Evolutionary conservation across 2,329 filamentous ascomycete genomes (phyloP).

Genomic region (Hypoxylon sp.): DNA sequence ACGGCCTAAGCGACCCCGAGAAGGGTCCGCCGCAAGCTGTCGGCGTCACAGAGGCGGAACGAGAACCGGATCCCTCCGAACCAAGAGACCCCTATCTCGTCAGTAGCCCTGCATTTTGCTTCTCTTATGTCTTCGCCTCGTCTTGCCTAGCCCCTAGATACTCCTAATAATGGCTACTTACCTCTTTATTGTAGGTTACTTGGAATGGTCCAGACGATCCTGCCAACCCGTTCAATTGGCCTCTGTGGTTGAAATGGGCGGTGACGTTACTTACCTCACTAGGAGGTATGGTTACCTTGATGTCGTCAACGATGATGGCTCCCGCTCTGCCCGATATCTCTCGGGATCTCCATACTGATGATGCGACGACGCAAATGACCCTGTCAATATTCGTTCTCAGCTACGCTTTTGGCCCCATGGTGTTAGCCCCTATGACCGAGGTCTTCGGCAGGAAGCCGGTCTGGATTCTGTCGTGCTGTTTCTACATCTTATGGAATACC

Average conservation of each 20-base stretch:
- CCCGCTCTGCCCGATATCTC: constrained; percentile 65
- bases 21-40: background rate
- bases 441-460: constrained; percentile 62
- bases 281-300: constrained; percentile 66
- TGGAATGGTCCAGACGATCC: constrained; percentile 38
- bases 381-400: constrained; percentile 61
- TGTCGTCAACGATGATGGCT: constrained; percentile 68
- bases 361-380: constrained; percentile 63
- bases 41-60: background rate
- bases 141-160: background rate
- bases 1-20: background rate
- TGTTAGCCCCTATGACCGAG: constrained; percentile 64
- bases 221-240: constrained; percentile 60
- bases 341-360: constrained; percentile 65
- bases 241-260: constrained; percentile 61
- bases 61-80: background rate
- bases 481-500: constrained; percentile 67
- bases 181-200: constrained; percentile 4
- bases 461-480: constrained; percentile 61
- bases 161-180: background rate
- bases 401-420: constrained; percentile 58
- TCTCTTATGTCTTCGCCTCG: no score
- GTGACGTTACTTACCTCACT: constrained; percentile 65
- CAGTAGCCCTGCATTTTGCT: background rate
- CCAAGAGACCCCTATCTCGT: background rate